phyloP scores from a whole-genome alignment of 169 alveolate genomes.

The Plasmodium adleri region DNA sequence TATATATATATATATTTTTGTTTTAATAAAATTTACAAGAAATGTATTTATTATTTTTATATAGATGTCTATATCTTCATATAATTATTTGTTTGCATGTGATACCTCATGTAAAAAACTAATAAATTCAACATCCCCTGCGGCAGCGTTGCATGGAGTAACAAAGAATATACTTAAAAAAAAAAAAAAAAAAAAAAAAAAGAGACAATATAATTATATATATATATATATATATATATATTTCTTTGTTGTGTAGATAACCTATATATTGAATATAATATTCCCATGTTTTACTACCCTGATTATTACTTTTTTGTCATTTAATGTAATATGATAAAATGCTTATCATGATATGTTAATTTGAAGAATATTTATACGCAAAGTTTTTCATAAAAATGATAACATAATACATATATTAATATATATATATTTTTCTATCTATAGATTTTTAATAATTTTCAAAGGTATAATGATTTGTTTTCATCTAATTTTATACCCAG shows the following conservation, averaged over 20 bases:
- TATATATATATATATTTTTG: no score
- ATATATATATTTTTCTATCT: neutral
- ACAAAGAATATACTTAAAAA: neutral
- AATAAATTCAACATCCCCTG: conserved; percentile 66
- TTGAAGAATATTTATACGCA: no score
- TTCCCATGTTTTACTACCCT: conserved; percentile 58
- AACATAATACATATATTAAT: no score
- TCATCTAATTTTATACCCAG: conserved; percentile 47
- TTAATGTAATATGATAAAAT: conserved; percentile 21
- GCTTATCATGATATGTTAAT: no score
- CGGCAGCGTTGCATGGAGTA: conserved; percentile 74
- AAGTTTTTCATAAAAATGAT: no score
- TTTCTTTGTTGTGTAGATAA: conserved; percentile 25
- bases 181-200: conserved; percentile 2
- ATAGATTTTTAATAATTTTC: conserved; percentile 59
- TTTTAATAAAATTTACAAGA: no score
- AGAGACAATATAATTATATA: neutral
- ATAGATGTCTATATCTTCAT: conserved; percentile 64
- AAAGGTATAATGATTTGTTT: conserved; percentile 24
- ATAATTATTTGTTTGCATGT: conserved; percentile 29
- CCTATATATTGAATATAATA: conserved; percentile 51
- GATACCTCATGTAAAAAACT: conserved; percentile 45
- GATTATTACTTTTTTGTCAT: conserved; percentile 35
- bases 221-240: neutral
- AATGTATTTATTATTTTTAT: neutral